These are phyloP conservation scores for Colletotrichum graminicola DNA, from an alignment of 2,329 filamentous ascomycete genomes.

Conservation along the genomic window DNA sequence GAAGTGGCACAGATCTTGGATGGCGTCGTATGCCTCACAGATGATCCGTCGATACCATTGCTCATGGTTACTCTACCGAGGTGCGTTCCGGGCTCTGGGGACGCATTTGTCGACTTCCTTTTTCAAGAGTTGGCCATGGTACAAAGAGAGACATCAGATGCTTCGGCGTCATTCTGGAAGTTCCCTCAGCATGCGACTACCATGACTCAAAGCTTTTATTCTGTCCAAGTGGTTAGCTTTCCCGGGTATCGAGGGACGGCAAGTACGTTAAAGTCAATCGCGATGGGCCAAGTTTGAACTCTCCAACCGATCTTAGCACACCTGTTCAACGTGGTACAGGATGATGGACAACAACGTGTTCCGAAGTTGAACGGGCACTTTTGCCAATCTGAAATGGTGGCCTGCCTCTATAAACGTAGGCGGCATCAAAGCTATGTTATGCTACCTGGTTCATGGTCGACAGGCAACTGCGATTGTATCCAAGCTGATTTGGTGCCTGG, in stretches of 20 bases:
- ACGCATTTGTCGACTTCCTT: not conserved
- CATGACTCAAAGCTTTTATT: not conserved
- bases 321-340: not conserved
- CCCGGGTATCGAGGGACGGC: not conserved
- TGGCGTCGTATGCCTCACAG: not conserved
- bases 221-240: too few species aligned
- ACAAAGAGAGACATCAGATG: not conserved
- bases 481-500: not conserved
- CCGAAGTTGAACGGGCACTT: not conserved
- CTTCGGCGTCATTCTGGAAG: not conserved
- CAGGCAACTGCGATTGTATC: not conserved
- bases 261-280: not conserved
- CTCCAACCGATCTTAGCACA: not conserved
- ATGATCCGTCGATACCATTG: not conserved
- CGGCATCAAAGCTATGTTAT: not conserved
- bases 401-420: not conserved
- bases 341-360: not conserved
- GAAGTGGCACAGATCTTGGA: not conserved
- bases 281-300: too few species aligned
- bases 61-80: not conserved
- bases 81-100: not conserved
- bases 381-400: not conserved
- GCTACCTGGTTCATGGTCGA: not conserved
- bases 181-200: not conserved
- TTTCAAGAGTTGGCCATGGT: not conserved